Evolutionary conservation across 1,284 basidiomycete species (phyloP).

Genomic region (Cronartium quercuum): DNA sequence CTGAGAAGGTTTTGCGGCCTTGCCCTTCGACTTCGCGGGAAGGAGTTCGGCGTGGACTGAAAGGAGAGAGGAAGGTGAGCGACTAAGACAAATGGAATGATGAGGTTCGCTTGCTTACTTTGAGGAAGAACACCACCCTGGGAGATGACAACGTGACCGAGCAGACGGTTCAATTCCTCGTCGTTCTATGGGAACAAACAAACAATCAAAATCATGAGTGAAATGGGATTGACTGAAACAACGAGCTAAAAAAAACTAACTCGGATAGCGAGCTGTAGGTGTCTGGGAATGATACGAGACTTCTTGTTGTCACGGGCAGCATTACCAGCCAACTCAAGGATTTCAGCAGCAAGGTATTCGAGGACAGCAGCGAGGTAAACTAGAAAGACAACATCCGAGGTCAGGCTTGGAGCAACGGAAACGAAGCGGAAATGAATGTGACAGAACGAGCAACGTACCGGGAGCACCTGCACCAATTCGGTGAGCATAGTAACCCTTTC

Average conservation of each 20-base stretch:
- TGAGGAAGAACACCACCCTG: constrained; percentile 23
- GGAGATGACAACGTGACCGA: constrained; percentile 11
- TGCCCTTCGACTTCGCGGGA: constrained; percentile 9
- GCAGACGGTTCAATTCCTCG: constrained; percentile 7
- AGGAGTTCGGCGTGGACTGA: constrained; percentile 18
- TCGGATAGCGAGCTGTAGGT: constrained; percentile 80
- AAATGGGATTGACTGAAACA: too few relatives aligned
- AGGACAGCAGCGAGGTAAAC: constrained; percentile 80
- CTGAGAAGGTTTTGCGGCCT: constrained; percentile 1
- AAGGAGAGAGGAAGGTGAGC: background rate
- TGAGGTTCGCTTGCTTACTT: background rate
- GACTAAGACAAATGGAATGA: too few relatives aligned
- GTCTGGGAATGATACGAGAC: constrained; percentile 83
- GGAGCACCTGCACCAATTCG: constrained; percentile 68
- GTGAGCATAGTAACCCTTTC: constrained; percentile 75
- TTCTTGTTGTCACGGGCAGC: constrained; percentile 68
- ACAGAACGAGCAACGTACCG: constrained; percentile 54
- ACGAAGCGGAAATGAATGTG: too few relatives aligned
- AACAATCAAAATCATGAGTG: background rate
- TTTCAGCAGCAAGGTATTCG: constrained; percentile 78
- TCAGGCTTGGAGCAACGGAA: background rate
- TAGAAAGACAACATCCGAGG: constrained; percentile 49
- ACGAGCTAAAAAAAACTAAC: background rate
- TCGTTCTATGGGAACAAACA: background rate
- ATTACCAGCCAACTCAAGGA: constrained; percentile 79